phyloP scores from a whole-genome alignment of 768 basidiomycete species.

The Steccherinum ochraceum region DNA sequence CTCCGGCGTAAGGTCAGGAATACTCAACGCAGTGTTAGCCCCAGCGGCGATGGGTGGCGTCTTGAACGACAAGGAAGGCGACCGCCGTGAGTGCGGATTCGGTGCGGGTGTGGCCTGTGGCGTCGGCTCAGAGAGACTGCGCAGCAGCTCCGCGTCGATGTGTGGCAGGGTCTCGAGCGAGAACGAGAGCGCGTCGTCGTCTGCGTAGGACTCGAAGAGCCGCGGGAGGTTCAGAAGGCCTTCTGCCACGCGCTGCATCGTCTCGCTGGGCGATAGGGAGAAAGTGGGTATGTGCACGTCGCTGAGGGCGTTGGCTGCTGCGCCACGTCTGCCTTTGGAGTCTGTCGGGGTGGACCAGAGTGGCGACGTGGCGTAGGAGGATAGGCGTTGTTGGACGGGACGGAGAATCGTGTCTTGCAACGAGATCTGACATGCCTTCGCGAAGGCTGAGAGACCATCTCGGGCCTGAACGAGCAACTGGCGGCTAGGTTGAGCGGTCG shows the following conservation, averaged over 20 bases:
- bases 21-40: no score
- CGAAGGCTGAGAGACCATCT: slow-evolving; percentile 54
- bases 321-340: slow-evolving; percentile 36
- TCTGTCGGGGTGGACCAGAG: slow-evolving; percentile 57
- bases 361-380: slow-evolving; percentile 59
- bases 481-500: slow-evolving; percentile 10
- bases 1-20: slow-evolving; percentile 65
- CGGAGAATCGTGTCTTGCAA: slow-evolving; percentile 81
- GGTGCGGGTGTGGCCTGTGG: slow-evolving; percentile 5
- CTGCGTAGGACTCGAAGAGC: slow-evolving; percentile 90
- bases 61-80: slow-evolving; percentile 30
- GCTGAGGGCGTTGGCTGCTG: slow-evolving; percentile 28
- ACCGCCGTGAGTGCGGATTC: slow-evolving; percentile 22
- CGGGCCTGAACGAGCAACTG: slow-evolving; percentile 48
- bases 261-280: slow-evolving; percentile 86
- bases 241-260: slow-evolving; percentile 84
- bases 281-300: slow-evolving; percentile 82
- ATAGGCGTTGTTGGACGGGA: slow-evolving; percentile 71
- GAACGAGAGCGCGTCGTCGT: slow-evolving; percentile 86
- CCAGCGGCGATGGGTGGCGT: slow-evolving; percentile 8
- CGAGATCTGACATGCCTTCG: slow-evolving; percentile 66
- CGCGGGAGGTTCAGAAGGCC: slow-evolving; percentile 91
- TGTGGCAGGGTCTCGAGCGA: slow-evolving; percentile 79
- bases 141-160: slow-evolving; percentile 50
- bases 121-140: slow-evolving; percentile 36